phyloP scores from a whole-genome alignment of 768 basidiomycete species.

The Crassisporium funariophilum region DNA sequence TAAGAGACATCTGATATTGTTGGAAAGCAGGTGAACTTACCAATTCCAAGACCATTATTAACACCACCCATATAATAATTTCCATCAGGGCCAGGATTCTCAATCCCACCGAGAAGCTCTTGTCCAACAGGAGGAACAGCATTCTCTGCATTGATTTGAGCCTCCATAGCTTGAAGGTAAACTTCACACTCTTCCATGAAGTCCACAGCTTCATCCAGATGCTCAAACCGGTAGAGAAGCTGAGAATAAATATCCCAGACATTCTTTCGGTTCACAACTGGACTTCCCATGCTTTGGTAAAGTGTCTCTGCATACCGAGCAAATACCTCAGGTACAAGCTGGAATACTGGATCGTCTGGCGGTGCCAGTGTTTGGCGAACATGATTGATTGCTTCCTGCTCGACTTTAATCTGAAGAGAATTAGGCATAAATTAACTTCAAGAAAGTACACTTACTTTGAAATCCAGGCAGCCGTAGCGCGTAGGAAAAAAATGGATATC shows the following conservation, averaged over 20 bases:
- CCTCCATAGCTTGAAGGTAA: neutral
- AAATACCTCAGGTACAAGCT: slow-evolving; percentile 8
- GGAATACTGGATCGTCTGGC: slow-evolving; percentile 10
- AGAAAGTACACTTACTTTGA: neutral
- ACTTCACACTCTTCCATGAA: neutral
- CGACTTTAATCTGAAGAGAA: neutral
- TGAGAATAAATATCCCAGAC: slow-evolving; percentile 11
- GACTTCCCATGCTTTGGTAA: slow-evolving; percentile 6
- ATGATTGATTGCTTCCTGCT: neutral
- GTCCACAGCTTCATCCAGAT: slow-evolving; percentile 1
- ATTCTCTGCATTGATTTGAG: neutral
- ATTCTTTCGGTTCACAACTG: neutral
- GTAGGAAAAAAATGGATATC: slow-evolving; percentile 33
- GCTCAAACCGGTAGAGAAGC: slow-evolving; percentile 1
- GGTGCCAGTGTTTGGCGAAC: slow-evolving; percentile 6
- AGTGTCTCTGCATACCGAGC: neutral
- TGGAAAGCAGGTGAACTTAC: neutral
- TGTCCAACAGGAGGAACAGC: neutral
- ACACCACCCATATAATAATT: slow-evolving; percentile 7
- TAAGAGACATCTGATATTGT: neutral
- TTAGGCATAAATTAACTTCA: neutral
- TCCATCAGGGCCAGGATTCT: slow-evolving; percentile 1
- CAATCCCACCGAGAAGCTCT: slow-evolving; percentile 2
- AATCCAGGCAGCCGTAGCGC: slow-evolving; percentile 30
- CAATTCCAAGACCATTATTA: slow-evolving; percentile 3